phyloP scores from a whole-genome alignment of 768 basidiomycete species.

The Tulasnella sp. region DNA sequence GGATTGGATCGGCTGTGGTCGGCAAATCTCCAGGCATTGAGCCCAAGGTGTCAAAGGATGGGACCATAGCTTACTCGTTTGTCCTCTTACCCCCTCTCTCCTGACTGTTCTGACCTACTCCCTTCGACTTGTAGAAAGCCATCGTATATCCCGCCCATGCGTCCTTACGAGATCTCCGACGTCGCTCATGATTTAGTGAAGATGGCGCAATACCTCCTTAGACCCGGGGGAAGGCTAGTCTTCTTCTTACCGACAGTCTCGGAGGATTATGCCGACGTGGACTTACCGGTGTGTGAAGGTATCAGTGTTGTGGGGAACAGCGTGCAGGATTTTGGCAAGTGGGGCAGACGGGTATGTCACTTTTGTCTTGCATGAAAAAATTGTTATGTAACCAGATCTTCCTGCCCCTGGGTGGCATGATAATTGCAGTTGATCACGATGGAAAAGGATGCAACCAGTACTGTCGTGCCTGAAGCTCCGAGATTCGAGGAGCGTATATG shows the following conservation, averaged over 20 bases:
- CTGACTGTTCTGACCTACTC: background rate
- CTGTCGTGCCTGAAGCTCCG: conserved; percentile 39
- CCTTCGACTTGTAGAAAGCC: background rate
- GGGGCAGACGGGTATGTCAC: conserved; percentile 75
- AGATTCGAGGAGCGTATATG: conserved; percentile 34
- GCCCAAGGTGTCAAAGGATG: conserved; percentile 27
- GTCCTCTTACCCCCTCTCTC: conserved; percentile 16
- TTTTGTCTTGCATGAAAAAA: too few species aligned
- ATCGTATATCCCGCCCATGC: conserved; percentile 73
- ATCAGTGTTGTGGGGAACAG: conserved; percentile 86
- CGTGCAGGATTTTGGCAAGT: conserved; percentile 86
- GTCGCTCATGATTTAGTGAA: conserved; percentile 73
- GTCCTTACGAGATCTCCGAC: conserved; percentile 83
- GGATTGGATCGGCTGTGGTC: conserved; percentile 32
- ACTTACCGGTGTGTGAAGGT: conserved; percentile 69
- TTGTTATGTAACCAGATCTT: background rate
- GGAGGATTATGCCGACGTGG: conserved; percentile 82
- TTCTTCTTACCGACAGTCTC: conserved; percentile 92
- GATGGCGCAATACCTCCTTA: conserved; percentile 73
- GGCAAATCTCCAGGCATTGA: conserved; percentile 20
- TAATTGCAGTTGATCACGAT: conserved; percentile 80
- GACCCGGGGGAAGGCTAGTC: conserved; percentile 78
- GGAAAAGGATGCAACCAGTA: conserved; percentile 45
- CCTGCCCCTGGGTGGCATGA: background rate
- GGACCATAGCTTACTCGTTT: conserved; percentile 29